Base-by-base conservation (phyloP, 2,329 filamentous ascomycete species). In the Thyridium curvatum region DNA sequence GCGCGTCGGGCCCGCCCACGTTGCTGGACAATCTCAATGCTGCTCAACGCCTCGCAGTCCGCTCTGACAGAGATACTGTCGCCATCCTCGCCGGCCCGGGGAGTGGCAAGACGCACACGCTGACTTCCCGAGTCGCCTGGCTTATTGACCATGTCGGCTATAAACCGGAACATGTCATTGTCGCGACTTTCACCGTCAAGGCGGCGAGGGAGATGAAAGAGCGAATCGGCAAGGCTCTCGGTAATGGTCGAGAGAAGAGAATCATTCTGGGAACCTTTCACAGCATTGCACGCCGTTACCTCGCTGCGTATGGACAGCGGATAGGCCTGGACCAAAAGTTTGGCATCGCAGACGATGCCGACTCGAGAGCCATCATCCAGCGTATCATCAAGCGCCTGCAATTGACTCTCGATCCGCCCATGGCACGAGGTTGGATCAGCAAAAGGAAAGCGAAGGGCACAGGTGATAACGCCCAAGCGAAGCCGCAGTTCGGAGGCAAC, bases 131-230 rank as follows among this genome's bases (percentile, higher is more conserved):
- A 45, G 88, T 96, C 41, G 90, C 90, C 51, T 94, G 91, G 72
- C 78, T 96, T 21, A 75, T 96, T 39, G 77, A 82, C 37, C 71
- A 84, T 51, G 67, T 78, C 50, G 78, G 82, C 32, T 77, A 87
- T 50, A 75, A 79, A 41, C 91, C 91, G 53, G 80, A 85, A 65
- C 88, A 96, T 64, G 81, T 97, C 52, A 82, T 98, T 43, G 91
- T 96, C 43, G 93, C 91, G 45, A 97, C 91, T 0, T 98, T 98
- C 56, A 98, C 93, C 2, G 89, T 95, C 59, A 97, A 97, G 60
- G 90, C 93, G 1, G 87, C 90, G 14, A 77, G 70, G 14, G 91
- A 97, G 66, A 98, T 98, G 91, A 88, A 89, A 53, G 81, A 88
- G 54, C 79, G 91, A 8, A 86, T 97, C 41, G 79, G 82, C 0